Evolutionary conservation across 1,284 basidiomycete species (phyloP).

Genomic region (Ustilago crameri): DNA sequence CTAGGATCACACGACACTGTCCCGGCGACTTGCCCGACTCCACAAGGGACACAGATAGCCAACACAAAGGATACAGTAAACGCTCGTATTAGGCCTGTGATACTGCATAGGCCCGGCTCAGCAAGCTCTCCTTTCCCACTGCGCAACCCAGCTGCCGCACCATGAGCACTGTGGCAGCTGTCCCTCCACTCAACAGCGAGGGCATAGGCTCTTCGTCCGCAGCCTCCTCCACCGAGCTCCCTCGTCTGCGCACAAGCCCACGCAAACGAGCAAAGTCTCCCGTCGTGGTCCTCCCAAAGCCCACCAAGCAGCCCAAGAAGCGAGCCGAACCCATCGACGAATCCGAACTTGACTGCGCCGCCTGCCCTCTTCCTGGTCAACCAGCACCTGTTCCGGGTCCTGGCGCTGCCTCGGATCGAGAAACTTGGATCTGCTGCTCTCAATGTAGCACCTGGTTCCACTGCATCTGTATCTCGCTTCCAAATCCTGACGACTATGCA

Average conservation of each 20-base stretch:
- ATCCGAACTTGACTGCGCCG: constrained; percentile 49
- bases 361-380: constrained; percentile 32
- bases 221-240: constrained; percentile 7
- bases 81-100: too few relatives aligned
- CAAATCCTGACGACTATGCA: constrained; percentile 47
- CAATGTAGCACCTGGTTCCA: constrained; percentile 60
- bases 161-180: constrained; percentile 28
- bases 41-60: too few relatives aligned
- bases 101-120: too few relatives aligned
- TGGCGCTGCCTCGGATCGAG: constrained; percentile 43
- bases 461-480: constrained; percentile 50
- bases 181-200: constrained; percentile 1
- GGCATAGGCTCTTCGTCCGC: constrained; percentile 4
- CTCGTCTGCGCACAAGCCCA: constrained; percentile 26
- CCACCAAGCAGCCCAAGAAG: constrained; percentile 16
- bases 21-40: not conserved
- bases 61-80: too few relatives aligned
- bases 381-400: constrained; percentile 34
- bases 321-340: constrained; percentile 40
- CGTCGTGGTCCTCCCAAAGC: not conserved
- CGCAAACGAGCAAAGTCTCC: constrained; percentile 31
- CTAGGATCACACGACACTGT: constrained; percentile 6
- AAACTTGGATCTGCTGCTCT: constrained; percentile 58
- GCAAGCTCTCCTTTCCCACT: too few relatives aligned
- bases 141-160: constrained; percentile 23